phyloP scores from a whole-genome alignment of 106 monocot species.

The Dioscorea dumetorum region DNA sequence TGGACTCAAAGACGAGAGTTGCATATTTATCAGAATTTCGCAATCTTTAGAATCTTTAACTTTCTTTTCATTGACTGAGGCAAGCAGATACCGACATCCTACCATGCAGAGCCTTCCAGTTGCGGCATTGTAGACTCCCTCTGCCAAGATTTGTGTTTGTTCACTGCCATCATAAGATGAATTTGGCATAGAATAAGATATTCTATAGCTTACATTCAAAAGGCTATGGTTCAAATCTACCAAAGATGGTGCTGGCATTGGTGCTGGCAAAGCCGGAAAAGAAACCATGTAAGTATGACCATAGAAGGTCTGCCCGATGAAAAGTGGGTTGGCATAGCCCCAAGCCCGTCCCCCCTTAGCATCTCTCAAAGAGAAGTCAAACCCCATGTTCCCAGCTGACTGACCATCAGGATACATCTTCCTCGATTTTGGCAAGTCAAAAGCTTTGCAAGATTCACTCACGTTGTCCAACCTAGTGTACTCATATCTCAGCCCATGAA shows the following conservation, averaged over 20 bases:
- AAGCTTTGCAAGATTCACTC: slow-evolving; percentile 11
- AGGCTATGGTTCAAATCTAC: slow-evolving; percentile 8
- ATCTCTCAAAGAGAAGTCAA: slow-evolving; percentile 12
- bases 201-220: slow-evolving; percentile 44
- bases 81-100: slow-evolving; percentile 29
- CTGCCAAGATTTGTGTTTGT: slow-evolving; percentile 35
- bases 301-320: slow-evolving; percentile 12
- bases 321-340: slow-evolving; percentile 19
- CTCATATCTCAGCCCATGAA: slow-evolving; percentile 30
- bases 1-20: slow-evolving; percentile 31
- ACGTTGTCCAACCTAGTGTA: slow-evolving; percentile 31
- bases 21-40: slow-evolving; percentile 33
- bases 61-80: neutral
- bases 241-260: neutral
- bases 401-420: slow-evolving; percentile 23
- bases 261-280: too few relatives aligned
- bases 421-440: neutral
- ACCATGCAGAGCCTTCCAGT: slow-evolving; percentile 51
- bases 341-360: neutral
- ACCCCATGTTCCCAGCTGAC: slow-evolving; percentile 17
- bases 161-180: neutral
- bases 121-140: slow-evolving; percentile 51
- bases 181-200: slow-evolving; percentile 1
- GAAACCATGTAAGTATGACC: neutral
- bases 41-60: slow-evolving; percentile 31